A percentile compares a stretch with the other conserved stretches of the same genome.
These are phyloP conservation scores for Filobasidium uniguttulatum DNA, from an alignment of 1,284 basidiomycete genomes.

Conservation along the genomic window DNA sequence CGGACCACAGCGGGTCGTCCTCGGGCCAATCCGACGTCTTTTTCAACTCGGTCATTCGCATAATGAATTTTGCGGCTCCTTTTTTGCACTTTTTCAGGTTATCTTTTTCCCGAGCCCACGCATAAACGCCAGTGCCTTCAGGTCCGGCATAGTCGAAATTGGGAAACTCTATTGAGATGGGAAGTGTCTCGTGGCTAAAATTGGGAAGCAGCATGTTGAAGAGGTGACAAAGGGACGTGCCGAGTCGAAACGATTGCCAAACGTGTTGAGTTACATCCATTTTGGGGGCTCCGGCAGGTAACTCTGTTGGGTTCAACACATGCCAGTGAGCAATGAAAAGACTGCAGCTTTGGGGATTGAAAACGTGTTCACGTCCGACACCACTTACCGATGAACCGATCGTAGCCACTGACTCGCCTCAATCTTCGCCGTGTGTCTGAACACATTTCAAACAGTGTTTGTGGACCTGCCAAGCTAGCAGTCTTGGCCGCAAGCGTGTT, in stretches of 20 bases:
- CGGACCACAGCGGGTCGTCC: conserved; percentile 42
- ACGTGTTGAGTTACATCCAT: conserved; percentile 64
- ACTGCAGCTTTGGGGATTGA: not conserved
- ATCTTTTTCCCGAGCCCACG: conserved; percentile 46
- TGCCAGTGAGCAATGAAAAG: not conserved
- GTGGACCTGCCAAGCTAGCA: conserved; percentile 32
- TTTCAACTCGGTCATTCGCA: conserved; percentile 39
- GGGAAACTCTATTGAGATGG: conserved; percentile 39
- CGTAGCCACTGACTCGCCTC: conserved; percentile 31
- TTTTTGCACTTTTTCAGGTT: conserved; percentile 64
- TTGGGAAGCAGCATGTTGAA: conserved; percentile 73
- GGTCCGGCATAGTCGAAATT: conserved; percentile 46
- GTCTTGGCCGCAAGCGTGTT: conserved; percentile 36
- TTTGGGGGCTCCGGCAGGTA: conserved; percentile 28
- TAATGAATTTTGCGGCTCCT: conserved; percentile 44
- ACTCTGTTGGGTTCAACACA: conserved; percentile 24
- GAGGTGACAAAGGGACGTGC: conserved; percentile 85
- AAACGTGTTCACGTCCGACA: not conserved
- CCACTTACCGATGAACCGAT: conserved; percentile 30
- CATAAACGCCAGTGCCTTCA: conserved; percentile 48
- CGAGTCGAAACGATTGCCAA: conserved; percentile 84
- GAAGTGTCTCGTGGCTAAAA: conserved; percentile 37
- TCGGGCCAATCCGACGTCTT: conserved; percentile 40
- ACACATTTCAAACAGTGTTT: conserved; percentile 34
- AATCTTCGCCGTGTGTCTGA: conserved; percentile 29